Percentiles rank a stretch among this genome's conserved stretches.
Evolutionary conservation across 1,284 basidiomycete genomes (phyloP).

Genomic region (Hypsizygus ulmarius): DNA sequence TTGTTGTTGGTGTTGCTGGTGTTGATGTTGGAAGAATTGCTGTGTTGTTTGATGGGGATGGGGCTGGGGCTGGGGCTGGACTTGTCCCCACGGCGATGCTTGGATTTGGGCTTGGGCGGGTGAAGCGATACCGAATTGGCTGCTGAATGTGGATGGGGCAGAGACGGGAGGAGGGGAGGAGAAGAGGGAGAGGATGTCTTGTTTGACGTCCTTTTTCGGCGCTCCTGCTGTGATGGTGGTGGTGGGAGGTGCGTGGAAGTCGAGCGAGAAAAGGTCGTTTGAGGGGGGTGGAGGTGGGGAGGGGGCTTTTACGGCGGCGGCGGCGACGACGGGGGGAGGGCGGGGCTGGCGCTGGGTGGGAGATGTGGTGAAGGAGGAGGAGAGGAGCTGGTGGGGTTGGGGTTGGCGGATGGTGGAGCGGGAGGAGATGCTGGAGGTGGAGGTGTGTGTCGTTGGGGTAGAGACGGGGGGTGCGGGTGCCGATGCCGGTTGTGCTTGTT

Average conservation of each 20-base stretch:
- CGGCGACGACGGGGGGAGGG: constrained; percentile 20
- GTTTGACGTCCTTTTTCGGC: constrained; percentile 71
- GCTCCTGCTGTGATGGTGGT: constrained; percentile 31
- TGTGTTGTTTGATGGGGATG: too few relatives aligned
- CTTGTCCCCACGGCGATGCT: constrained; percentile 26
- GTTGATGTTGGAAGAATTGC: constrained; percentile 12
- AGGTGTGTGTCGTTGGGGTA: constrained; percentile 29
- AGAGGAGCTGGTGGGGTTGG: constrained; percentile 54
- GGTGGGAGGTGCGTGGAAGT: constrained; percentile 64
- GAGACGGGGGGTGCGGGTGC: constrained; percentile 25
- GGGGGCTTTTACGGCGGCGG: constrained; percentile 26
- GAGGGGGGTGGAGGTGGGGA: constrained; percentile 25
- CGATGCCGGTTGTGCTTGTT: constrained; percentile 26
- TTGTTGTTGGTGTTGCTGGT: constrained; percentile 21
- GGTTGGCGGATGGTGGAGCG: constrained; percentile 42
- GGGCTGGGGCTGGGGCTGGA: constrained; percentile 17
- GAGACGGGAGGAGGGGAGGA: constrained; percentile 43
- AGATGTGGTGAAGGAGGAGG: constrained; percentile 34
- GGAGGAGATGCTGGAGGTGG: constrained; percentile 31
- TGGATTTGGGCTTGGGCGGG: constrained; percentile 5
- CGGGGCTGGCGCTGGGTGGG: constrained; percentile 22
- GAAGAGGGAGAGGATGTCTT: constrained; percentile 87
- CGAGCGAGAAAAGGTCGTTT: constrained; percentile 82
- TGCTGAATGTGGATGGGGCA: constrained; percentile 26
- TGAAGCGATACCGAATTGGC: constrained; percentile 26